Conservation (phyloP, 257 asterid genomes). For the Eustoma russellianum region DNA sequence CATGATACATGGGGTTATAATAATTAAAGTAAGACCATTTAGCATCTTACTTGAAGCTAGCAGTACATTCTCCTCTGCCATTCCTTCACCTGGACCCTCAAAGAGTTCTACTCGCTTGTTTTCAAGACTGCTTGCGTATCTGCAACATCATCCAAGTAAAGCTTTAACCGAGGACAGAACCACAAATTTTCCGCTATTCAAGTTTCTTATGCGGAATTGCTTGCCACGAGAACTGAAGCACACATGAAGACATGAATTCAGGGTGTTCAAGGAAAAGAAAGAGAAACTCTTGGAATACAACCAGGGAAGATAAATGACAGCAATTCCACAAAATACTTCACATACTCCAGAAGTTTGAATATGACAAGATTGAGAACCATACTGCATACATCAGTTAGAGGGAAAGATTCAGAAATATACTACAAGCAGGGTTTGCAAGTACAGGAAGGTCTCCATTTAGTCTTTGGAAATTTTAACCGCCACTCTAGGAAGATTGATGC, state of each 20-base stretch:
- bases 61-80: conserved; percentile 77
- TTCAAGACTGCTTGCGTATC: conserved; percentile 82
- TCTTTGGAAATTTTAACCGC: too few relatives aligned
- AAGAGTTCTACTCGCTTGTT: conserved; percentile 90
- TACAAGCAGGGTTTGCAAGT: too few relatives aligned
- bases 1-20: neutral
- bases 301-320: neutral
- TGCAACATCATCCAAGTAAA: conserved; percentile 25
- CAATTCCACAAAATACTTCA: neutral
- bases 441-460: too few relatives aligned
- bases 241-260: neutral
- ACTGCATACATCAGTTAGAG: too few relatives aligned
- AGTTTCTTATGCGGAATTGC: neutral
- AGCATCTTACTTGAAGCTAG: conserved; percentile 67
- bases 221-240: neutral
- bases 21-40: neutral
- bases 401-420: too few relatives aligned
- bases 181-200: neutral
- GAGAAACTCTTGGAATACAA: neutral
- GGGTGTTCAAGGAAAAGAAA: neutral
- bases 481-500: too few relatives aligned
- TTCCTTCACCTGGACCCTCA: conserved; percentile 92
- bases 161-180: neutral
- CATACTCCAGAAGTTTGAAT: neutral
- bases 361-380: too few relatives aligned